These are phyloP conservation scores for Stropharia rugosoannulata DNA, from an alignment of 768 basidiomycete species.

Conservation along the genomic window DNA sequence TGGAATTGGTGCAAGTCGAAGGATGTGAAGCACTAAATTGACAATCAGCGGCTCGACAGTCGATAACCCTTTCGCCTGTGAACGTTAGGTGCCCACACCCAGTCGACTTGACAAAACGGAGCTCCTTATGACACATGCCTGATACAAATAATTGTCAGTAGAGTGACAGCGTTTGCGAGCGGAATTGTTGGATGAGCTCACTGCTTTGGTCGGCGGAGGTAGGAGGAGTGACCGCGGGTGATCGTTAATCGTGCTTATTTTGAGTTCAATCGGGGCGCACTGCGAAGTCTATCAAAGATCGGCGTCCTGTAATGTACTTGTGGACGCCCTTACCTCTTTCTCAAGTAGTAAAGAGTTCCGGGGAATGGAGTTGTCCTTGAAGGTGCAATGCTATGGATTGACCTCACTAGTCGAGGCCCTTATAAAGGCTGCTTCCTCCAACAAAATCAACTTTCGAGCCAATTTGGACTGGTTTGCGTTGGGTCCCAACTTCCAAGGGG, in stretches of 20 bases:
- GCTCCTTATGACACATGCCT: slow-evolving; percentile 65
- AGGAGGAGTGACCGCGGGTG: slow-evolving; percentile 35
- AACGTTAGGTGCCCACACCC: slow-evolving; percentile 59
- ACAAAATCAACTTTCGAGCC: slow-evolving; percentile 17
- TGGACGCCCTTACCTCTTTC: slow-evolving; percentile 14
- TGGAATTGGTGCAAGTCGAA: slow-evolving; percentile 39
- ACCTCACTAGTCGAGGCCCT: slow-evolving; percentile 17
- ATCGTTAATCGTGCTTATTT: slow-evolving; percentile 35
- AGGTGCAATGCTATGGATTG: slow-evolving; percentile 2
- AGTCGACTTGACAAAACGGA: slow-evolving; percentile 48
- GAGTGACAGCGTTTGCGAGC: slow-evolving; percentile 14
- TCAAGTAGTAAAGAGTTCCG: background rate
- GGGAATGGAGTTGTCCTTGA: slow-evolving; percentile 7
- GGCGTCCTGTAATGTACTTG: slow-evolving; percentile 12
- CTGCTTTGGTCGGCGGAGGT: slow-evolving; percentile 54
- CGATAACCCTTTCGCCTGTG: slow-evolving; percentile 41
- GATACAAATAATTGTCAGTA: slow-evolving; percentile 20
- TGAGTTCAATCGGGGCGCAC: slow-evolving; percentile 32
- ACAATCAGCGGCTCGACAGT: slow-evolving; percentile 51
- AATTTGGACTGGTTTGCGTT: slow-evolving; percentile 26
- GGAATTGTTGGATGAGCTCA: slow-evolving; percentile 22
- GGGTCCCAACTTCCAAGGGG: slow-evolving; percentile 2
- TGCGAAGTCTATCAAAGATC: slow-evolving; percentile 31
- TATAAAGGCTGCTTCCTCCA: slow-evolving; percentile 23
- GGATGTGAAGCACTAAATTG: slow-evolving; percentile 50